Evolutionary conservation across 495 filamentous ascomycete species (phyloP).

Genomic region (Neurospora africana): DNA sequence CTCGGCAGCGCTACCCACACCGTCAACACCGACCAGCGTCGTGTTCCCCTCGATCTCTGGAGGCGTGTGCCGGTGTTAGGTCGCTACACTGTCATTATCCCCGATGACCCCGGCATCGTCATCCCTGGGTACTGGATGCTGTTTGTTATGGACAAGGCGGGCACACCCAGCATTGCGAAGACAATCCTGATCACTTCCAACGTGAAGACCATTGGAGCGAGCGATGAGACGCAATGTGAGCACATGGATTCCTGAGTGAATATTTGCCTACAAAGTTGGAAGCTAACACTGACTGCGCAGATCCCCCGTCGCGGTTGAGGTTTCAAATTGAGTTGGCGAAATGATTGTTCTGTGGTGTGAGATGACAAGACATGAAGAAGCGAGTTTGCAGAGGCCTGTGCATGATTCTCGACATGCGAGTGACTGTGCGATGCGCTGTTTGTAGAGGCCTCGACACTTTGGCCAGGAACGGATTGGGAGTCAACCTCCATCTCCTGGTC

Average conservation of each 20-base stretch:
- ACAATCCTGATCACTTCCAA: constrained; percentile 8
- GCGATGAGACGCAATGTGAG: neutral
- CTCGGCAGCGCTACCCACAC: neutral
- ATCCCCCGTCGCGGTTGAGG: neutral
- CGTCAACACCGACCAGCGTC: constrained; percentile 1
- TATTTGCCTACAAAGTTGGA: neutral
- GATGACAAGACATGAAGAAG: neutral
- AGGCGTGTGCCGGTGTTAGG: neutral
- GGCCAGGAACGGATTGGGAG: neutral
- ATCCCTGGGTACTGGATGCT: constrained; percentile 50
- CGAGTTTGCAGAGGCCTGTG: neutral
- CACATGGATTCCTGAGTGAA: neutral
- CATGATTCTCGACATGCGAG: neutral
- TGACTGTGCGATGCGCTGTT: neutral
- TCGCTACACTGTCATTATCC: constrained; percentile 13
- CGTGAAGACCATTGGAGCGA: neutral
- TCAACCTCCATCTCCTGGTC: neutral
- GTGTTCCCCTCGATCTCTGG: neutral
- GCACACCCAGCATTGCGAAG: constrained; percentile 38
- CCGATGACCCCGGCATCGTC: constrained; percentile 39
- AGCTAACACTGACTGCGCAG: neutral
- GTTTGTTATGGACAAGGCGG: constrained; percentile 36
- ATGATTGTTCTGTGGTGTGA: neutral
- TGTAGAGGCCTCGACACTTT: neutral
- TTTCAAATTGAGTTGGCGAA: neutral